A percentile compares a stretch with the other conserved stretches of the same genome.
Evolutionary conservation across 176 grass and related monocot genomes (phyloP).

Genomic region (Oropetium thomaeum): DNA sequence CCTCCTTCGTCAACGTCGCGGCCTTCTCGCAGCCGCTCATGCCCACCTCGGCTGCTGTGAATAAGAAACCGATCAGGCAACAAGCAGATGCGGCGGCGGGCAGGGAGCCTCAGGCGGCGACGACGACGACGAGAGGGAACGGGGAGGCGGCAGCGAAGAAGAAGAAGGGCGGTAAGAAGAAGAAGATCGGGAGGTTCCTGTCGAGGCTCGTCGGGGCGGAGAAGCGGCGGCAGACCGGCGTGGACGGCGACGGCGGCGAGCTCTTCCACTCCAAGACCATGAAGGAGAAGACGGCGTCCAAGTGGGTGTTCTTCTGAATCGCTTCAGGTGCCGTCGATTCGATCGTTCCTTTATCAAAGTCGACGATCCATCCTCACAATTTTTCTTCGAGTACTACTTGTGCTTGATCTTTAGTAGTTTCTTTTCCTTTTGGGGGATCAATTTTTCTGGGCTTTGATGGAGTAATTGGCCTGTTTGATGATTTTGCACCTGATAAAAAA

Average conservation of each 20-base stretch:
- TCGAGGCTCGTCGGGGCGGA: slow-evolving; percentile 68
- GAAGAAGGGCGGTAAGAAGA: slow-evolving; percentile 73
- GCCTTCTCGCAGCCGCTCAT: slow-evolving; percentile 45
- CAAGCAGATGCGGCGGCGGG: slow-evolving; percentile 17
- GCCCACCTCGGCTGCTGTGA: background rate
- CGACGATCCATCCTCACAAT: background rate
- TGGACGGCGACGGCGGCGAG: slow-evolving; percentile 37
- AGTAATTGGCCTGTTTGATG: slow-evolving; percentile 3
- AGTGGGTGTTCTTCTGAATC: slow-evolving; percentile 74
- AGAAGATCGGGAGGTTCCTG: slow-evolving; percentile 73
- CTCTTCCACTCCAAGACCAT: slow-evolving; percentile 77
- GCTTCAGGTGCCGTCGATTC: background rate
- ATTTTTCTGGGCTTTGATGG: slow-evolving; percentile 12
- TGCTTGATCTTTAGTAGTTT: slow-evolving; percentile 38
- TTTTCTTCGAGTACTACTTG: slow-evolving; percentile 10
- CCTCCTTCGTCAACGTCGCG: slow-evolving; percentile 26
- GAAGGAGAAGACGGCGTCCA: slow-evolving; percentile 71
- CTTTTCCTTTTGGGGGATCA: no score
- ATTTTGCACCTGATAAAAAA: slow-evolving; percentile 14
- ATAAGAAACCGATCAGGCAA: slow-evolving; percentile 10
- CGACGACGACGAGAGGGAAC: slow-evolving; percentile 31
- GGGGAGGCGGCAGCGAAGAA: slow-evolving; percentile 37
- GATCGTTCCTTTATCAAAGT: background rate
- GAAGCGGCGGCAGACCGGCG: slow-evolving; percentile 40
- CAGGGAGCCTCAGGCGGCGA: background rate